These are phyloP conservation scores for Trichoderma endophyticum DNA, from an alignment of 2,329 filamentous ascomycete species.

Conservation along the genomic window DNA sequence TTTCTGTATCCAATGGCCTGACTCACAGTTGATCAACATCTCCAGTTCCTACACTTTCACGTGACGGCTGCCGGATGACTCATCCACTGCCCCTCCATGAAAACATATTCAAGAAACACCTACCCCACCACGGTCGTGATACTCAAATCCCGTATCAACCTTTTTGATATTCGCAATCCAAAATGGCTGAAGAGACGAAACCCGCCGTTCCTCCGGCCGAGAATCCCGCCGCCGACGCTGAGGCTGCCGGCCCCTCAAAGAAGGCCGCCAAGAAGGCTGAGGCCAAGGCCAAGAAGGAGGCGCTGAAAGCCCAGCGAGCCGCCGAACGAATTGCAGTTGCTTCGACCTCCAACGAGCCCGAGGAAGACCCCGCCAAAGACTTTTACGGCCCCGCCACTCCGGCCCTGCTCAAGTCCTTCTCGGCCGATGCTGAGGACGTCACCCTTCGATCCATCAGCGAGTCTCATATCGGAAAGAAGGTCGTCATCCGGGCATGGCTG, in stretches of 20 bases:
- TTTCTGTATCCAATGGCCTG: not conserved
- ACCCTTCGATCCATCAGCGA: conserved; percentile 64
- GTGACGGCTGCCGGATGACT: conserved; percentile 7
- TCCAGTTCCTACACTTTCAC: not conserved
- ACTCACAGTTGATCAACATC: not conserved
- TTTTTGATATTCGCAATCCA: not conserved
- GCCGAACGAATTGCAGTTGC: conserved; percentile 73
- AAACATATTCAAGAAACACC: conserved; percentile 2
- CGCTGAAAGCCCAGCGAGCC: conserved; percentile 68
- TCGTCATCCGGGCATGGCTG: conserved; percentile 76
- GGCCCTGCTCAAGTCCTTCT: conserved; percentile 46
- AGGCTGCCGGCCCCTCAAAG: conserved; percentile 37
- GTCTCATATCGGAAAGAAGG: conserved; percentile 62
- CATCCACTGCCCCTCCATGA: conserved; percentile 12
- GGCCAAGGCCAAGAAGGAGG: conserved; percentile 84
- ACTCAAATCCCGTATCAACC: not conserved
- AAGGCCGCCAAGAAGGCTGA: conserved; percentile 82
- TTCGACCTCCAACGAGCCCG: conserved; percentile 63
- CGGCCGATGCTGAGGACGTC: conserved; percentile 49
- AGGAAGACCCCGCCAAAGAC: conserved; percentile 66
- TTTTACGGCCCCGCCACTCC: conserved; percentile 73
- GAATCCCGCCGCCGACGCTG: not conserved
- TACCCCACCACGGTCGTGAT: conserved; percentile 13
- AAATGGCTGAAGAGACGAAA: conserved; percentile 15
- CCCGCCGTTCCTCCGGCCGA: not conserved